These are phyloP conservation scores for Aphanomyces stellatus DNA, from an alignment of 352 stramenopile species.

Conservation along the genomic window DNA sequence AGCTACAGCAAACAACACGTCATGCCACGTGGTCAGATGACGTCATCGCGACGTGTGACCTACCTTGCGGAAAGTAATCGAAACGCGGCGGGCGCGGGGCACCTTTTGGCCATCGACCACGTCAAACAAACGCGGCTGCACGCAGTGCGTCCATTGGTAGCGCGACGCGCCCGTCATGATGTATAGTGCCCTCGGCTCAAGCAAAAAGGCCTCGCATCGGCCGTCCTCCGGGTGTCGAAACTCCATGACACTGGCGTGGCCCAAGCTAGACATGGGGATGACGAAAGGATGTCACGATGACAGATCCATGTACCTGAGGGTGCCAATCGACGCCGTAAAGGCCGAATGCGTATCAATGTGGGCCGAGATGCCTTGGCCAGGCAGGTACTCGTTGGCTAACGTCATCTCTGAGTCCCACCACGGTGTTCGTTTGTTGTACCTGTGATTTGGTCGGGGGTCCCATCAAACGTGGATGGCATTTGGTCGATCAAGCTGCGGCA, in stretches of 20 bases:
- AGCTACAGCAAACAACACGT: no score
- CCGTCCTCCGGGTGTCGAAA: slow-evolving; percentile 55
- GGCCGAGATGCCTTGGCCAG: slow-evolving; percentile 78
- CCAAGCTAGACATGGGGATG: slow-evolving; percentile 27
- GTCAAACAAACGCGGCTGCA: slow-evolving; percentile 74
- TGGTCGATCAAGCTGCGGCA: slow-evolving; percentile 34
- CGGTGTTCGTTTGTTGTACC: no score
- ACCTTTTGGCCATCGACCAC: slow-evolving; percentile 69
- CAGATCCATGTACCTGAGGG: slow-evolving; percentile 32
- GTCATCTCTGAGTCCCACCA: no score
- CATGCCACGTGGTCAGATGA: not conserved
- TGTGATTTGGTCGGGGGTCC: slow-evolving; percentile 67
- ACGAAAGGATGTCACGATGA: not conserved
- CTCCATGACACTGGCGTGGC: slow-evolving; percentile 78
- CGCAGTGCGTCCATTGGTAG: slow-evolving; percentile 85
- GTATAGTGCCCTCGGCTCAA: slow-evolving; percentile 62
- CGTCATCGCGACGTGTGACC: no score
- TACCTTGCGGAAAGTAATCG: slow-evolving; percentile 84
- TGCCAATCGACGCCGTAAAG: slow-evolving; percentile 75
- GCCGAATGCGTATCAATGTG: slow-evolving; percentile 86
- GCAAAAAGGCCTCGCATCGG: slow-evolving; percentile 46
- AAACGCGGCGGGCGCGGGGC: slow-evolving; percentile 54
- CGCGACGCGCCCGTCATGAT: slow-evolving; percentile 77
- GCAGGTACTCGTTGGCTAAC: slow-evolving; percentile 81
- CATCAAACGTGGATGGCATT: slow-evolving; percentile 51